Evolutionary conservation across 1,139 yeast species (phyloP).

Genomic region (Magnusiomyces magnusii): DNA sequence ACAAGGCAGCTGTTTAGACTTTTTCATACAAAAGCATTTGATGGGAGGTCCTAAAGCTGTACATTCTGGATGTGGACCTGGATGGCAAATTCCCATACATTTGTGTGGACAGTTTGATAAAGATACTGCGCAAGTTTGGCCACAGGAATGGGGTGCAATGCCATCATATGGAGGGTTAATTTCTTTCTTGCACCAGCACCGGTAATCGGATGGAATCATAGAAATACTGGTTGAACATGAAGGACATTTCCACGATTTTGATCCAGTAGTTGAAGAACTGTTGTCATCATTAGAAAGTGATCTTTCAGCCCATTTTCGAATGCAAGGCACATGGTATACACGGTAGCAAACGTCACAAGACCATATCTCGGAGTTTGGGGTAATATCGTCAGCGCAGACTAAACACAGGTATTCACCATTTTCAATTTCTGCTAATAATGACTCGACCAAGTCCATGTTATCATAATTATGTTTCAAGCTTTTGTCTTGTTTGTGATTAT

Average conservation of each 20-base stretch:
- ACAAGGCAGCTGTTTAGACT: slow-evolving; percentile 61
- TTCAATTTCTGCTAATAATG: slow-evolving; percentile 45
- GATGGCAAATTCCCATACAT: slow-evolving; percentile 74
- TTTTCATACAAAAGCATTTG: slow-evolving; percentile 69
- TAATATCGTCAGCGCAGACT: slow-evolving; percentile 79
- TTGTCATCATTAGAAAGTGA: slow-evolving; percentile 29
- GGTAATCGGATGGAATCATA: slow-evolving; percentile 51
- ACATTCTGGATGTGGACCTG: slow-evolving; percentile 83
- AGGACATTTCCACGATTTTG: slow-evolving; percentile 77
- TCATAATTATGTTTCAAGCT: slow-evolving; percentile 9
- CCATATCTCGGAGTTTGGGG: slow-evolving; percentile 61
- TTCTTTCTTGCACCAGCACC: slow-evolving; percentile 89
- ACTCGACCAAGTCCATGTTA: slow-evolving; percentile 27
- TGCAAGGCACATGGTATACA: slow-evolving; percentile 76
- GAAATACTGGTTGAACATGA: slow-evolving; percentile 57
- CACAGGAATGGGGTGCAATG: slow-evolving; percentile 79
- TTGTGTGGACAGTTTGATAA: slow-evolving; percentile 58
- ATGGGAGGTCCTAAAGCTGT: slow-evolving; percentile 66
- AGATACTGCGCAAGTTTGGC: slow-evolving; percentile 61
- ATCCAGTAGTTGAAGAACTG: slow-evolving; percentile 32
- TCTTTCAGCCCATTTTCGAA: slow-evolving; percentile 70
- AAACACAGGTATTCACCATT: slow-evolving; percentile 68
- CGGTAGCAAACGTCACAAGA: slow-evolving; percentile 65
- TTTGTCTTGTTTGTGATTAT: too few species aligned
- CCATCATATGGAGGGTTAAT: slow-evolving; percentile 56